These are phyloP conservation scores for Zygosaccharomyces lentus DNA, from an alignment of 805 yeast species.

Conservation along the genomic window DNA sequence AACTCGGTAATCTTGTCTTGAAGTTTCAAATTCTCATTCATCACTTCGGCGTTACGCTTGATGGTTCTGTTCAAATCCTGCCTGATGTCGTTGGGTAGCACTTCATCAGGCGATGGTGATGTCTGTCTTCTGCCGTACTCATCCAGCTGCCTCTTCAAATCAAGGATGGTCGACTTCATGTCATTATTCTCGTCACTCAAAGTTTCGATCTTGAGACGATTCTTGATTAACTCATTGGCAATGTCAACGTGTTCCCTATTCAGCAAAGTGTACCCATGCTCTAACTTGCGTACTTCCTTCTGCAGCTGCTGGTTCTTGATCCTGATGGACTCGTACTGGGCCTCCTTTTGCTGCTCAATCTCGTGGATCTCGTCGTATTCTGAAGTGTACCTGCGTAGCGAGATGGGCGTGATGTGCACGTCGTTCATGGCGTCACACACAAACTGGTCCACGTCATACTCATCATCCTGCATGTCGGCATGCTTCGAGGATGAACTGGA, in stretches of 20 bases:
- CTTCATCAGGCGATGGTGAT: conserved; percentile 35
- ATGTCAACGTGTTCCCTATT: conserved; percentile 81
- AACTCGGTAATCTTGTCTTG: conserved; percentile 49
- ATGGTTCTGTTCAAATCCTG: conserved; percentile 55
- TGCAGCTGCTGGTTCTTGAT: conserved; percentile 67
- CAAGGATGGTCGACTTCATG: conserved; percentile 45
- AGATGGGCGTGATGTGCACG: conserved; percentile 67
- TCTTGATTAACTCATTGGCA: conserved; percentile 82
- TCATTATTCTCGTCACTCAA: conserved; percentile 70
- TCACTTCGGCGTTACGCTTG: conserved; percentile 60
- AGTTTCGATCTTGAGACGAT: conserved; percentile 70
- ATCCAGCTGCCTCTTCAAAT: conserved; percentile 40
- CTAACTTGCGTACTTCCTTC: conserved; percentile 67
- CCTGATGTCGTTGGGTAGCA: conserved; percentile 40
- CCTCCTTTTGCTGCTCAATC: conserved; percentile 59
- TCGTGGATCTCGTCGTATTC: conserved; percentile 75
- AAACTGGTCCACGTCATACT: conserved; percentile 65
- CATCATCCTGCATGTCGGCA: conserved; percentile 22
- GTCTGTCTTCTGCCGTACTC: conserved; percentile 31
- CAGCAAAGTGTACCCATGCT: conserved; percentile 60
- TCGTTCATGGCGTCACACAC: conserved; percentile 69
- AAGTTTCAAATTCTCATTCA: conserved; percentile 53
- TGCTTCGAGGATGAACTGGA: conserved; percentile 3
- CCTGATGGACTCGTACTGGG: conserved; percentile 58
- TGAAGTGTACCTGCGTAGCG: conserved; percentile 61